phyloP scores from a whole-genome alignment of 2,329 filamentous ascomycete species.

The Penicillium sp. region DNA sequence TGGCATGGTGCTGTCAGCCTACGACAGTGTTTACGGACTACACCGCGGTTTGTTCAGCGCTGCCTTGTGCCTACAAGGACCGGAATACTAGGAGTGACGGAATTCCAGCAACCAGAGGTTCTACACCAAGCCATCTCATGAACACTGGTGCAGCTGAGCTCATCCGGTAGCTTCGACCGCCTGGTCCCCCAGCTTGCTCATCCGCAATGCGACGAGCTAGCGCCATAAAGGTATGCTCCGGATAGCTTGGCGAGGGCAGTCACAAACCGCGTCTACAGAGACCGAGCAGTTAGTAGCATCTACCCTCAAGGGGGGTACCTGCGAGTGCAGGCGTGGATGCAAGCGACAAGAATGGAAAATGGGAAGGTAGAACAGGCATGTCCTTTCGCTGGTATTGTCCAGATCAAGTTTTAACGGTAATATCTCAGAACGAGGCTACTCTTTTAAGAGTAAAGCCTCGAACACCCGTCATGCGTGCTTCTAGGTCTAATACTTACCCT shows the following conservation, averaged over 20 bases:
- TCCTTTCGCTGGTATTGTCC: conserved; percentile 99
- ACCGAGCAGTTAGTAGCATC: conserved; percentile 19
- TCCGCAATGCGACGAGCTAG: too few species aligned
- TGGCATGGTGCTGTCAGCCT: background rate
- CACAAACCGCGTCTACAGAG: conserved; percentile 19
- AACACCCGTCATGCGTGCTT: conserved; percentile 32
- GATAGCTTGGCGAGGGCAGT: background rate
- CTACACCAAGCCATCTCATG: background rate
- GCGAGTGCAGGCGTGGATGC: background rate
- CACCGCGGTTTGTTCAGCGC: background rate
- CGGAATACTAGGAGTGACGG: background rate
- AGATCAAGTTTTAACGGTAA: conserved; percentile 94
- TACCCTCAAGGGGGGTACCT: conserved; percentile 4
- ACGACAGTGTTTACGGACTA: background rate
- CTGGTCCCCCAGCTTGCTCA: too few species aligned
- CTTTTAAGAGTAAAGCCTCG: conserved; percentile 21
- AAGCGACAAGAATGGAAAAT: conserved; percentile 13
- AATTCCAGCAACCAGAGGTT: background rate
- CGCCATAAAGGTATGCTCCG: background rate
- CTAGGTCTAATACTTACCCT: conserved; percentile 20
- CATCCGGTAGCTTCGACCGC: too few species aligned
- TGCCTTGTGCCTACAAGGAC: background rate
- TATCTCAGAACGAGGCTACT: conserved; percentile 61
- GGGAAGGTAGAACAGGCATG: conserved; percentile 27
- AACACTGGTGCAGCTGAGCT: background rate